phyloP scores from a whole-genome alignment of 2,329 filamentous ascomycete genomes.

The Stachybotrys echinatus region DNA sequence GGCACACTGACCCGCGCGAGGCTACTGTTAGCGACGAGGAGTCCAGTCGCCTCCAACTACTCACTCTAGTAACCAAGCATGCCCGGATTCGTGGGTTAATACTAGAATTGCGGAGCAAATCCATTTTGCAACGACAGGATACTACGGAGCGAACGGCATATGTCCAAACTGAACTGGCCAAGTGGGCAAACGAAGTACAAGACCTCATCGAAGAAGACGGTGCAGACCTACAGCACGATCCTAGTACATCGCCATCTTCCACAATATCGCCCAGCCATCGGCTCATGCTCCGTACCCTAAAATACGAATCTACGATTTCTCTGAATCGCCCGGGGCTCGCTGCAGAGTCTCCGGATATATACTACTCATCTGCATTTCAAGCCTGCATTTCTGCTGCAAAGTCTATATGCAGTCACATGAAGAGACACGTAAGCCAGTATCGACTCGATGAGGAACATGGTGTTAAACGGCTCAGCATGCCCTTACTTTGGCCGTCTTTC shows the following conservation, averaged over 20 bases:
- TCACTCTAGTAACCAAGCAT: slow-evolving; percentile 38
- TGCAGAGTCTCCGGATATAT: slow-evolving; percentile 32
- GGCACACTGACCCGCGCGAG: slow-evolving; percentile 22
- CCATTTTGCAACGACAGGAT: slow-evolving; percentile 37
- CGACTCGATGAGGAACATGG: slow-evolving; percentile 5
- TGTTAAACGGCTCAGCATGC: slow-evolving; percentile 10
- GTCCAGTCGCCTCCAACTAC: slow-evolving; percentile 24
- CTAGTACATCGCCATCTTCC: not conserved
- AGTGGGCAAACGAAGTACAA: slow-evolving; percentile 50
- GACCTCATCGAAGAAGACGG: slow-evolving; percentile 37
- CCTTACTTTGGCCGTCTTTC: slow-evolving; percentile 44
- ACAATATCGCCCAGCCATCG: slow-evolving; percentile 28
- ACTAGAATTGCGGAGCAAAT: slow-evolving; percentile 47
- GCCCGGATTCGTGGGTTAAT: slow-evolving; percentile 44
- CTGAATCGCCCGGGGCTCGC: slow-evolving; percentile 46
- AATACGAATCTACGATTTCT: slow-evolving; percentile 45
- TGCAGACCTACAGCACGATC: not conserved
- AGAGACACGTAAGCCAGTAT: slow-evolving; percentile 15
- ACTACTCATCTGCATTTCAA: slow-evolving; percentile 43
- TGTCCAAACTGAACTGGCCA: slow-evolving; percentile 42
- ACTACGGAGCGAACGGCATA: slow-evolving; percentile 34
- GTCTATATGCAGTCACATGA: slow-evolving; percentile 37
- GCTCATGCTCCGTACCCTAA: slow-evolving; percentile 35
- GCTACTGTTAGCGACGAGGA: slow-evolving; percentile 7
- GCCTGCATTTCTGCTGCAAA: slow-evolving; percentile 45